Evolutionary conservation across 305 asterid species (phyloP).

Genomic region (Salvia sclarea): DNA sequence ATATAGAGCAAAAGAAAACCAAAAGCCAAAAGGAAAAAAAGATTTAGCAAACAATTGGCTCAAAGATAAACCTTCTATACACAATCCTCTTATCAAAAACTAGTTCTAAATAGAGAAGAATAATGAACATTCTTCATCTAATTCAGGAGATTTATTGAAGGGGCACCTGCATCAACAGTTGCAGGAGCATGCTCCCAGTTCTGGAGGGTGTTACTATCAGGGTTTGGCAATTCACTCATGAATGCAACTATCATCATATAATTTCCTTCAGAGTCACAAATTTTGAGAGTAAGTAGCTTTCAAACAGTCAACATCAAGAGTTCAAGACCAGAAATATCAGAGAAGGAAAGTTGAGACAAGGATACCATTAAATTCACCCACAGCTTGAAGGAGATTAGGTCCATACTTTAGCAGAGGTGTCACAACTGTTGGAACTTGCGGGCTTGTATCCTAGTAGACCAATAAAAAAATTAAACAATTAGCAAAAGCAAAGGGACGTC

Average conservation of each 20-base stretch:
- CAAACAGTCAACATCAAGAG: slow-evolving; percentile 19
- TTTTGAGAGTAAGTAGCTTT: slow-evolving; percentile 30
- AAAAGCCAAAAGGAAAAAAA: slow-evolving; percentile 14
- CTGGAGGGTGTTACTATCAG: slow-evolving; percentile 50
- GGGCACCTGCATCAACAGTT: slow-evolving; percentile 59
- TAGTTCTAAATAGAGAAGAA: slow-evolving; percentile 12
- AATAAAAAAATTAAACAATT: slow-evolving; percentile 28
- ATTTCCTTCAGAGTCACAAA: slow-evolving; percentile 61
- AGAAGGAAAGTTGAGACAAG: slow-evolving; percentile 22
- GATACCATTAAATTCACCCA: slow-evolving; percentile 85
- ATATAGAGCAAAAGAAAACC: slow-evolving; percentile 19
- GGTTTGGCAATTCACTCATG: slow-evolving; percentile 55
- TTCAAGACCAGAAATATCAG: slow-evolving; percentile 11
- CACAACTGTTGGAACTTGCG: slow-evolving; percentile 76
- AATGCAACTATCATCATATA: slow-evolving; percentile 66
- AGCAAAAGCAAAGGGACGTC: slow-evolving; percentile 8
- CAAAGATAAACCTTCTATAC: not conserved
- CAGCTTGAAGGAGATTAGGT: slow-evolving; percentile 83
- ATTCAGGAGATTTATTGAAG: slow-evolving; percentile 10
- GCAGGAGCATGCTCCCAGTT: slow-evolving; percentile 65
- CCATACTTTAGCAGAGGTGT: slow-evolving; percentile 72
- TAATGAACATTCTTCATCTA: slow-evolving; percentile 17
- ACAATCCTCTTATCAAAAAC: slow-evolving; percentile 17
- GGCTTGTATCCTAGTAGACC: slow-evolving; percentile 67
- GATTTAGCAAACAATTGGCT: slow-evolving; percentile 24